Base-by-base conservation (phyloP, 768 basidiomycete genomes). In the Tylopilus felleus region DNA sequence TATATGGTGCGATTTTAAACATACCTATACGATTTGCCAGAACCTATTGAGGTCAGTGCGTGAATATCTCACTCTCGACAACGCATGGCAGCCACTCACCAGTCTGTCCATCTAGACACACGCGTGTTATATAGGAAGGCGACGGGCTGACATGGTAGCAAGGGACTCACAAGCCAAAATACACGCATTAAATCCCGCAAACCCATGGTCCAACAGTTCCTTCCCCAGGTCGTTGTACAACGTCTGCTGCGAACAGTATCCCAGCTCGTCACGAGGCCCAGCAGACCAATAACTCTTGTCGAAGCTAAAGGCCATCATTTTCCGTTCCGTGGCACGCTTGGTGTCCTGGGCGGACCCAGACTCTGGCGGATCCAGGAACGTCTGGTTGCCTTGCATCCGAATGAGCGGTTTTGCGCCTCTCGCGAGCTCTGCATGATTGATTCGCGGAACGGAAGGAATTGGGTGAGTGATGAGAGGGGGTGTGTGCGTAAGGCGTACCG, bases 231-330 rank as follows among this genome's bases (percentile, higher is more conserved):
- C 96, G 61, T 93, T 85, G 71, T 92, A 98, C 53, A 98, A 76
- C 0, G 94, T 98, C 70, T 96, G 86, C 65, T 99, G 96, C 5
- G 89, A 92, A 61, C 93, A 95, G 67, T 98, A 98, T 14, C 80
- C 78, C 1, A 91, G 87, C 53, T 97, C 96, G 65, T 94, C 90
- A 63, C 90, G 79, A 10, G 88, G 79, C 1, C 94, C 92, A 14
- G 93, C 93, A 38, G 93, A 94, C 95, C 94, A 96, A 72, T 98
- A 98, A 51, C 88, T 90, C 80, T 95, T 96, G 80, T 98, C 96
- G 61, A 98, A 98, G 58, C 89, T 88, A 72, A 98, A 98, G 0
- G 81, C 71, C 83, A 94, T 88, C 7, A 86, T 81, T 75, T 90
- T 96, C 62, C 91, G 85, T 72, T 97, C 95, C 8, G 89, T 86